phyloP scores from a whole-genome alignment of 2,329 filamentous ascomycete species.

The Fusarium sterilihyphosum region DNA sequence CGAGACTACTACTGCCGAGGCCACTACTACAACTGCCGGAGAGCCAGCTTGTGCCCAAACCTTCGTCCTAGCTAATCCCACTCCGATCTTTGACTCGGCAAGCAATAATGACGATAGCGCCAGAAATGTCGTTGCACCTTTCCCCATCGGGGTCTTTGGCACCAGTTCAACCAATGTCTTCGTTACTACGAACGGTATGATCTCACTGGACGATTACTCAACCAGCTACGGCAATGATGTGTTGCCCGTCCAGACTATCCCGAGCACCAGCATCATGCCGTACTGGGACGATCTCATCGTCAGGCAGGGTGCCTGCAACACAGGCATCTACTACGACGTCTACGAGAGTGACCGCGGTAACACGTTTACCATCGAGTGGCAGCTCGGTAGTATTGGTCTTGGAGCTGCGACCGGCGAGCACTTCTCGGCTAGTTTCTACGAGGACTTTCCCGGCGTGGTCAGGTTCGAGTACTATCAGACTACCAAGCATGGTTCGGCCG shows the following conservation, averaged over 20 bases:
- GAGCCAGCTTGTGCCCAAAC: neutral
- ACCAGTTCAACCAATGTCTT: fast-evolving
- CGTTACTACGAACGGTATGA: neutral
- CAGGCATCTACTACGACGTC: neutral
- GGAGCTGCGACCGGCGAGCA: neutral
- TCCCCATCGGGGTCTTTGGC: neutral
- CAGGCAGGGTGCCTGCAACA: fast-evolving
- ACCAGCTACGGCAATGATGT: fast-evolving
- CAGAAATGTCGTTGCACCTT: neutral
- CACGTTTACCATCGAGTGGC: neutral
- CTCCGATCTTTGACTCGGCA: neutral
- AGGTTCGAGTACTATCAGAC: neutral
- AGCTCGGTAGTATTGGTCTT: neutral
- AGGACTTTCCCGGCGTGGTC: neutral
- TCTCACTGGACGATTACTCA: too few species aligned
- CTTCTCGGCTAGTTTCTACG: neutral
- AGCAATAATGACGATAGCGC: neutral
- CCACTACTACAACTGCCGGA: neutral
- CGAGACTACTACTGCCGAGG: neutral
- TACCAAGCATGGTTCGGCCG: neutral
- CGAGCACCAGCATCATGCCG: neutral
- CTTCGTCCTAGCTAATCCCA: neutral
- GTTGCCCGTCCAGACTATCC: neutral
- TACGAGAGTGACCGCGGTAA: neutral
- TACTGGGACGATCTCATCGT: neutral